A percentile compares a stretch with the other conserved stretches of the same genome.
These are phyloP conservation scores for Euptelea pleiosperma DNA, from an alignment of 164 flowering plant genomes.

Conservation along the genomic window DNA sequence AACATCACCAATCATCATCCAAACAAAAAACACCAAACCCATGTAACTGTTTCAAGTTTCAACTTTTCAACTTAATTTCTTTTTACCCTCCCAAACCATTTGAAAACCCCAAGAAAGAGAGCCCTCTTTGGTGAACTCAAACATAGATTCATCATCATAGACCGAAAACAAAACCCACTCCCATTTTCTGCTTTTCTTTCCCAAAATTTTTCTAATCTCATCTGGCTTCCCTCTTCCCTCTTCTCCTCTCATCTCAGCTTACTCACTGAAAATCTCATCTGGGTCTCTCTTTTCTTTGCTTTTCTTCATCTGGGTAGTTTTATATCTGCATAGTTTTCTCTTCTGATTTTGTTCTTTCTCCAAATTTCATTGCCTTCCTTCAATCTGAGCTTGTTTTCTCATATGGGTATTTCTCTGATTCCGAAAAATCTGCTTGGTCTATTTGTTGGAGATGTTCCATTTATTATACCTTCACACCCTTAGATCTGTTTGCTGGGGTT, in stretches of 20 bases:
- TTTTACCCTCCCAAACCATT: conserved; percentile 38
- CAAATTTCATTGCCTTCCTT: no score
- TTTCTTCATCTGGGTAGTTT: not conserved
- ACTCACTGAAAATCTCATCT: not conserved
- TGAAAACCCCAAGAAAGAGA: conserved; percentile 34
- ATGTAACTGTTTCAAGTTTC: conserved; percentile 11
- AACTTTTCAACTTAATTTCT: conserved; percentile 12
- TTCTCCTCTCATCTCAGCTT: no score
- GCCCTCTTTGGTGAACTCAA: conserved; percentile 13
- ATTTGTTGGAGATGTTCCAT: conserved; percentile 3
- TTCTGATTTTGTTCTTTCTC: not conserved
- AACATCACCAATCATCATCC: conserved; percentile 24
- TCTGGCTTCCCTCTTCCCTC: no score
- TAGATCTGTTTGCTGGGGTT: conserved; percentile 15
- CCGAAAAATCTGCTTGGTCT: conserved; percentile 1
- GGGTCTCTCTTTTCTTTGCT: not conserved
- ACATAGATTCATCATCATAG: conserved; percentile 13
- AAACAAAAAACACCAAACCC: conserved; percentile 5
- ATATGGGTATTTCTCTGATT: conserved; percentile 7
- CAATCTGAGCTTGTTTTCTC: conserved; percentile 1
- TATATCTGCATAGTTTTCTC: conserved; percentile 7
- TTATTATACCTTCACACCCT: not conserved
- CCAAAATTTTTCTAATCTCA: not conserved
- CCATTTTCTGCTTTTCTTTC: not conserved
- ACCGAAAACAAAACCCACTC: not conserved